Evolutionary conservation across 352 stramenopile species (phyloP), one percentile per base, ranked within the genome.

Genomic region (Globisporangium perplexum): DNA sequence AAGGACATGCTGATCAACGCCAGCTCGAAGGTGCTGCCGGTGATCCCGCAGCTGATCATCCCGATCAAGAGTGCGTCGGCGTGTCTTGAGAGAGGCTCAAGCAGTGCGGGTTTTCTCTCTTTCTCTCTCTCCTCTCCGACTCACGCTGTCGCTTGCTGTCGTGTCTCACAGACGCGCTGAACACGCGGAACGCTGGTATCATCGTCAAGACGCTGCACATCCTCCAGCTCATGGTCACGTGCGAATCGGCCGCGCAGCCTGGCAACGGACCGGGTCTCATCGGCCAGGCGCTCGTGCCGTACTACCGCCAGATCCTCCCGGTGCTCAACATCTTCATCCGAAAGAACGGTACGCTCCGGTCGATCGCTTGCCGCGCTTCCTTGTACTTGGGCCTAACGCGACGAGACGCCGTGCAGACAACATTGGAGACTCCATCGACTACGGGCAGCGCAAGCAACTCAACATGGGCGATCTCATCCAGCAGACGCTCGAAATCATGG

Each of bases 131-230:
- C 7, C 22, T 14, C 7, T 1, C 26, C 7, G 8, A 50, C 46
- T 26, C 7, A n/a, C 7, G 7, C 10, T 8, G 17, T 30, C 18
- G 10, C 17, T 60, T 31, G 14, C 7, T 56, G 20, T 48, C 36
- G 7, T 58, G 20, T 48, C 38, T 12, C 7, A 0, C 45, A 88
- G 81, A 88, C 43, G 86, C 86, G 0, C 75, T 96, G 33, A 98
- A 98, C 74, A 99, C 96, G n/a, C 75, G 95, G 17, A 88, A 94
- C 51, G 65, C 84, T 22, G 75, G 65, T 8, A 97, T 99, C 53
- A 96, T 99, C 52, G 91, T 98, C 51, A 98, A 98, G 69, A 97
- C 97, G 0, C 65, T 99, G n/a, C 95, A 98, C 62, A 96, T 99
- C 45, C 60, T 99, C 31, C 94, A 98, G 72, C 74, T 93, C 33